Conservation (phyloP, 495 filamentous ascomycete genomes). For the Penicillium paxilli region DNA sequence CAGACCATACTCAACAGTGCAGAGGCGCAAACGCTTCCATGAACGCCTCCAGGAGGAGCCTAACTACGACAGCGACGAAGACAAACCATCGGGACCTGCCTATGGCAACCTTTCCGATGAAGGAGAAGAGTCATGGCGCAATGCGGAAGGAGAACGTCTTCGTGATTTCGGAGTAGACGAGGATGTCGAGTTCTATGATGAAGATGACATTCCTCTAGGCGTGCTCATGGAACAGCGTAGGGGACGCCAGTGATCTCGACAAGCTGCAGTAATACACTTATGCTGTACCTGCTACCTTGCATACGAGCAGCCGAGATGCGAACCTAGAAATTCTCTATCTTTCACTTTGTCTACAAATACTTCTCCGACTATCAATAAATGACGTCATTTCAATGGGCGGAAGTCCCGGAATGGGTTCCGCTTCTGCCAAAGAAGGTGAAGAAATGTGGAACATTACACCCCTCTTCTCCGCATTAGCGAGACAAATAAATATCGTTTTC, state of each 20-base stretch:
- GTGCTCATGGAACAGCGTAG: conserved; percentile 32
- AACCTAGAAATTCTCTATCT: too few species aligned
- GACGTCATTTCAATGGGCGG: neutral
- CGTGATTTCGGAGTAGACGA: conserved; percentile 91
- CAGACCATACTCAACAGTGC: conserved; percentile 23
- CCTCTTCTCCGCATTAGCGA: neutral
- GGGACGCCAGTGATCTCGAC: neutral
- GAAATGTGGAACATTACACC: neutral
- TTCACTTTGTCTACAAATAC: neutral
- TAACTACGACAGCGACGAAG: conserved; percentile 38
- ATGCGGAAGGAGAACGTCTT: conserved; percentile 81
- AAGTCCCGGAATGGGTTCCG: neutral
- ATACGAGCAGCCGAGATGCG: too few species aligned
- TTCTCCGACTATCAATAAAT: neutral
- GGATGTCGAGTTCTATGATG: conserved; percentile 72
- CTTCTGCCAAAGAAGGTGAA: neutral
- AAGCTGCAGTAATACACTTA: too few species aligned
- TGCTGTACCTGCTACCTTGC: too few species aligned
- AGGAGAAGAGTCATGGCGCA: conserved; percentile 72
- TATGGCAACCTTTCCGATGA: conserved; percentile 37
- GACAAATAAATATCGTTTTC: neutral
- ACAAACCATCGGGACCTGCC: conserved; percentile 18
- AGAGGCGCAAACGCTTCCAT: conserved; percentile 52
- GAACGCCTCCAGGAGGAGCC: conserved; percentile 38
- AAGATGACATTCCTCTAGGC: conserved; percentile 78